Evolutionary conservation across 2,329 filamentous ascomycete genomes (phyloP), one percentile per base, ranked within the genome.

Genomic region (Botrytis deweyae): DNA sequence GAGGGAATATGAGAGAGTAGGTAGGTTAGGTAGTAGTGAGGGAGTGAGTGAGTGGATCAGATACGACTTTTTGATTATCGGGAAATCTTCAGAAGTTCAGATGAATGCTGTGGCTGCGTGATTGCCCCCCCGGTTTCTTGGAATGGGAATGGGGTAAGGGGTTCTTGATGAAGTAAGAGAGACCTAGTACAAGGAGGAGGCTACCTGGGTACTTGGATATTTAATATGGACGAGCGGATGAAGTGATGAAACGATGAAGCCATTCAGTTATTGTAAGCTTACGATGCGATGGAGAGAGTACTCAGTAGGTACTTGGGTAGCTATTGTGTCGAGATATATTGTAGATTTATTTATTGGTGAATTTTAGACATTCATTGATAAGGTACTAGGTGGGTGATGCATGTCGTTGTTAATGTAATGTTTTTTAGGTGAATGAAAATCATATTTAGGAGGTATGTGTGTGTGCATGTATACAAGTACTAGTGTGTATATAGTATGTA

Each of bases 51-150:
- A 33, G 52, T 67, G 64, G 64, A 67, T 67, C 64, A 18, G 64
- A 67, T 68, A 68, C 20, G 65, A 68, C 36, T 55, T 55, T 46
- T 38, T 52, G 64, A 52, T 52, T n/a, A 64, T 70, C 38, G 20
- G 68, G 68, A 44, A 63, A 70, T 70, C 42, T 52, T 72, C 33
- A 58, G 52, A 18, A 58, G 52, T 58, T 58, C 52, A 64, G 58
- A 71, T 52, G 58, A 65, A 72, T 29, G 55, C 44, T 77, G 40
- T 52, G 71, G 69, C 55, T 71, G 68, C 63, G 75, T 75, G 74
- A 67, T 71, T 63, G 44, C 36, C 64, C 63, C 59, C 52, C 52
- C n/a, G 52, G 55, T 52, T 61, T 63, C 70, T 52, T 52, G 42
- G 63, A 42, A 66, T 49, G 65, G 55, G 49, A 68, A 29, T 40